Evolutionary conservation across 78 protist genomes (phyloP), one percentile per base, ranked within the genome.

Genomic region (Tieghemostelium lacteum): DNA sequence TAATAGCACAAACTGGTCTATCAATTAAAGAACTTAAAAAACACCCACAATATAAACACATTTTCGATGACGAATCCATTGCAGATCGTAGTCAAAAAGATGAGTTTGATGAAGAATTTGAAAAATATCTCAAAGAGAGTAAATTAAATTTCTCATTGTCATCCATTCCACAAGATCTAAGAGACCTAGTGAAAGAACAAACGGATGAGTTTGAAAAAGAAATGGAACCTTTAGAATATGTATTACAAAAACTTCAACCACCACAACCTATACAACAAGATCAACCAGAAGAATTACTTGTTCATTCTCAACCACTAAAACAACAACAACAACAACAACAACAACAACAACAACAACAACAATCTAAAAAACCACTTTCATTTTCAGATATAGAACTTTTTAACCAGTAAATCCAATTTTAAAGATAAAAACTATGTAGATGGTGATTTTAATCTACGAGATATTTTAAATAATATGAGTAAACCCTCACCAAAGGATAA

Each of bases 391-490:
- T 20, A 64, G 49, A 65, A 65, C 33, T n/a, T 36, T 10, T n/a
- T 36, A 10, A 65, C 31, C 7, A 65, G 20, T 39, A 37, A 39
- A 2, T 36, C n/a, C 50, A 63, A 39, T 24, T 6, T 14, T 45
- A 10, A 45, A 14, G 52, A 45, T 45, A 10, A 22, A 14, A 10
- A 22, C 16, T 57, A 19, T 4, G 75, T 42, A 42, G 61, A 17
- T 45, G 61, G 45, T 26, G 75, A 69, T 49, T 69, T 69, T 19
- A 37, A 45, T 69, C 29, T 69, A 19, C 31, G 45, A 69, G 50
- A 45, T 24, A 69, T 69, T 69, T 69, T 69, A 19, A 28, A 39
- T 14, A 69, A 49, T 29, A 69, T 69, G 75, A 29, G 49, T 45
- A 49, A 69, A 66, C 2, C n/a, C n/a, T n/a, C n/a, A n/a, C n/a